phyloP scores from a whole-genome alignment of 129 eudicot genomes.

The Gnaphalium uliginosum region DNA sequence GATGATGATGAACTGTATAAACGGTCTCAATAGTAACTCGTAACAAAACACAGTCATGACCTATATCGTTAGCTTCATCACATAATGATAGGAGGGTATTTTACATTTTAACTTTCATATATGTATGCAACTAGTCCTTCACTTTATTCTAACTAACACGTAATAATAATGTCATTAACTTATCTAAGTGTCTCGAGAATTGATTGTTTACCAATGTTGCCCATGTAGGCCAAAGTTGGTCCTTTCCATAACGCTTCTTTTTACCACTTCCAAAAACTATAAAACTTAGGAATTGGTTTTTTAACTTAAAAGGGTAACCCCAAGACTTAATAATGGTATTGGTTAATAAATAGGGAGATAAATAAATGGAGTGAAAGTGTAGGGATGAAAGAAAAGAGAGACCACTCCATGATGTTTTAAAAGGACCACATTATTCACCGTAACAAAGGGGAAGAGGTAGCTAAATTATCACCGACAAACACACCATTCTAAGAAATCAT shows the following conservation, averaged over 20 bases:
- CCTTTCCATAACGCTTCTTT: background rate
- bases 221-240: background rate
- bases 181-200: too few species aligned
- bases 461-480: slow-evolving; percentile 41
- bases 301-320: slow-evolving; percentile 14
- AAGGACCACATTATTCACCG: slow-evolving; percentile 34
- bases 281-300: background rate
- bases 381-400: background rate
- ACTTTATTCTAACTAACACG: too few species aligned
- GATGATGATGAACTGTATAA: too few species aligned
- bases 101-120: too few species aligned
- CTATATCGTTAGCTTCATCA: too few species aligned
- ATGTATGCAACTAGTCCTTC: too few species aligned
- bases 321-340: background rate
- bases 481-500: slow-evolving; percentile 38
- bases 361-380: background rate
- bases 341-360: slow-evolving; percentile 9
- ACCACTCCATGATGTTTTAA: slow-evolving; percentile 7
- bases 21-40: too few species aligned
- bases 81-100: too few species aligned
- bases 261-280: background rate
- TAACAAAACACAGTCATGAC: too few species aligned
- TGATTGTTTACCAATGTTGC: background rate
- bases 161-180: background rate
- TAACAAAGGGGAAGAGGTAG: slow-evolving; percentile 15